Evolutionary conservation across 2,329 filamentous ascomycete genomes (phyloP).

Genomic region (Lachnellula arida): DNA sequence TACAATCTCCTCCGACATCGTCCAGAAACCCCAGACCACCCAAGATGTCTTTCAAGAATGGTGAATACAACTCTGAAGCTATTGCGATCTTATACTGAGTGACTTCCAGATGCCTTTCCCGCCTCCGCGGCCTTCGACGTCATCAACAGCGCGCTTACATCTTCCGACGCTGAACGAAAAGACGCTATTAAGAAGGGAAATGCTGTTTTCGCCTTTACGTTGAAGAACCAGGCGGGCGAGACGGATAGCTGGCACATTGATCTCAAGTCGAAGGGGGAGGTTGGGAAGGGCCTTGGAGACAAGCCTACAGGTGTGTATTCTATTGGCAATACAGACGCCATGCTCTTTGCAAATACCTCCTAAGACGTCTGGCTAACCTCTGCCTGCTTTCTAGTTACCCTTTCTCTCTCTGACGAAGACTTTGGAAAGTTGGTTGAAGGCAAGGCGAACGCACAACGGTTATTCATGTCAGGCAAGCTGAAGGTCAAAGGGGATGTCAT

Average conservation of each 20-base stretch:
- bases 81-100: too few species aligned
- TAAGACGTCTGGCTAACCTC: conserved; percentile 1
- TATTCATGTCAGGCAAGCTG: conserved; percentile 95
- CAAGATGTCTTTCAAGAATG: too few species aligned
- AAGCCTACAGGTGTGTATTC: conserved; percentile 72
- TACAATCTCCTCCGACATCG: too few species aligned
- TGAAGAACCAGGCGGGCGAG: conserved; percentile 82
- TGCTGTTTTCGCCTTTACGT: conserved; percentile 82
- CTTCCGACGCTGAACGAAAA: conserved; percentile 69
- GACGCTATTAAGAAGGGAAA: conserved; percentile 85
- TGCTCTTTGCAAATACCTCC: background rate
- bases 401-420: conserved; percentile 77
- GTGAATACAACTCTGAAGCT: too few species aligned
- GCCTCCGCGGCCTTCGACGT: conserved; percentile 86
- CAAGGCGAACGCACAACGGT: conserved; percentile 87
- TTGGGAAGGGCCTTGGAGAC: conserved; percentile 70
- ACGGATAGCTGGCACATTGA: conserved; percentile 91
- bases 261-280: conserved; percentile 82
- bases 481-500: conserved; percentile 98
- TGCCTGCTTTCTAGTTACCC: conserved; percentile 58
- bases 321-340: background rate
- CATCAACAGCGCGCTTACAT: conserved; percentile 68
- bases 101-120: conserved; percentile 68
- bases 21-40: too few species aligned
- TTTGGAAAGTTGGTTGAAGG: conserved; percentile 79